Evolutionary conservation across 2,329 filamentous ascomycete genomes (phyloP).

Genomic region (Monosporascus sp.): DNA sequence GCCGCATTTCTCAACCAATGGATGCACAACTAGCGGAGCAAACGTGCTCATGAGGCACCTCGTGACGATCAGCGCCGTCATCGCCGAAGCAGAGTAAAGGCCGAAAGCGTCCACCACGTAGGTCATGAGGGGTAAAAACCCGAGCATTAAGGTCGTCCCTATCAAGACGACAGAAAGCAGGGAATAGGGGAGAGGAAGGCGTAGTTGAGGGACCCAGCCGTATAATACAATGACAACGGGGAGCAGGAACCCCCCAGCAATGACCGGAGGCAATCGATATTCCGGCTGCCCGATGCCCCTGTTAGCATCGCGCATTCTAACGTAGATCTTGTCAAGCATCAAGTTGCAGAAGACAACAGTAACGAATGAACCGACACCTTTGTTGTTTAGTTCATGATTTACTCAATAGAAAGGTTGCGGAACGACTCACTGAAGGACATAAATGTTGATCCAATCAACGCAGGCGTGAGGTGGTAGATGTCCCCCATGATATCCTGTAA

Average conservation of each 20-base stretch:
- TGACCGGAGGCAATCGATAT: conserved; percentile 47
- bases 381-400: conserved; percentile 3
- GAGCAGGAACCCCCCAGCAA: conserved; percentile 40
- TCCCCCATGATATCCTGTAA: conserved; percentile 40
- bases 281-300: conserved; percentile 43
- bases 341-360: conserved; percentile 45
- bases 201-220: conserved; percentile 45
- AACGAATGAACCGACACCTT: conserved; percentile 44
- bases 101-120: conserved; percentile 55
- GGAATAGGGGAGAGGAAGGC: conserved; percentile 36
- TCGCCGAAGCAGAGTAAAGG: conserved; percentile 49
- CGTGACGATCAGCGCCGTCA: conserved; percentile 51
- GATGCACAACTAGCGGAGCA: conserved; percentile 45
- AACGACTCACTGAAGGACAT: conserved; percentile 45
- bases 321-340: conserved; percentile 48
- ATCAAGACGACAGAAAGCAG: conserved; percentile 39
- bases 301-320: conserved; percentile 36
- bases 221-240: conserved; percentile 42
- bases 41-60: conserved; percentile 53
- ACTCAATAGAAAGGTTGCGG: too few relatives aligned
- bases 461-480: conserved; percentile 44
- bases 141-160: conserved; percentile 40
- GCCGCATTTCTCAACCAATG: conserved; percentile 42
- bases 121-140: conserved; percentile 44
- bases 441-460: conserved; percentile 47